Evolutionary conservation across 2,329 filamentous ascomycete genomes (phyloP), one percentile per base, ranked within the genome.

Genomic region (Alternaria brassicicola): DNA sequence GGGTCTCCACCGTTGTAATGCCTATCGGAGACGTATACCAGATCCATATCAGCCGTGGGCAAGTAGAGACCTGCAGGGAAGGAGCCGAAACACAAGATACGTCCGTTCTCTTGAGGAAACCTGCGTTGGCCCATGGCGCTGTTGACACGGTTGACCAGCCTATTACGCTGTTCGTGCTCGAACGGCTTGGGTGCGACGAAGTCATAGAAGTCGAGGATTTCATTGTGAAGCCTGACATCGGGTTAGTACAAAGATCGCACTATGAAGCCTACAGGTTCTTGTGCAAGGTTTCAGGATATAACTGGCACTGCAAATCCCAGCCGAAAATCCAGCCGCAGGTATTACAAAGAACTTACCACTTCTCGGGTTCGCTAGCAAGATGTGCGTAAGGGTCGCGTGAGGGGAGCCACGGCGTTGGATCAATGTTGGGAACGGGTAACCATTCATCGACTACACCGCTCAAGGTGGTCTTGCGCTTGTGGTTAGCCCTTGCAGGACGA

Each of bases 31-130:
- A 93, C 86, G 51, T 95, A 85, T 3, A 97, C 95, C 46, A 99
- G 82, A 74, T 99, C 95, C 88, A 99, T 96, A 73, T 99, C 95
- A 15, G 91, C 92, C 1, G 90, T 88, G 6, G 89, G 89, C 9
- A 92, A 81, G 72, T 91, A 91, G 6, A 86, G 70, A 8, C 91
- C 92, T 3, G 92, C 92, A 66, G 92, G 93, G 77, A 93, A 99
- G 0, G 95, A 98, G n/a, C 95, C 95, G 74, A 99, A 99, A 9
- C 89, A 84, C 31, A 85, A 82, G 7, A 97, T 81, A 47, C 88
- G 83, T 10, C 88, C 86, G 76, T 81, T 57, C 17, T 63, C 59
- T 17, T 66, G 60, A 12, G 65, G 61, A 23, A 71, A 68, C 12
- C 59, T 52, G 4, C 61, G 63, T 21, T 46, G 52, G 9, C 66